Evolutionary conservation across 768 basidiomycete species (phyloP), one percentile per base, ranked within the genome.

Genomic region (Leccinum variicolor): DNA sequence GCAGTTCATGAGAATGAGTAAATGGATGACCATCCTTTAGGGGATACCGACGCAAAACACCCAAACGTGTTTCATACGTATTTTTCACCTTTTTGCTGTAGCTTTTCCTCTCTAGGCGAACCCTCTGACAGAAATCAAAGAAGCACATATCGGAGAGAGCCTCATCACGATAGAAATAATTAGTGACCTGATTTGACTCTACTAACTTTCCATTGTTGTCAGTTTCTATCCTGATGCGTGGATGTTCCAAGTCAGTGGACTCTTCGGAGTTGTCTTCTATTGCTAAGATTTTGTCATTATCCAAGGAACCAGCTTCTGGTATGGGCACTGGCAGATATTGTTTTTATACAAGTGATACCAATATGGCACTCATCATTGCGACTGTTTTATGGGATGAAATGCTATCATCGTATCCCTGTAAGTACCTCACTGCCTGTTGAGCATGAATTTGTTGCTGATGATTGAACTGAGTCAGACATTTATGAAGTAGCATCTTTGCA

Each of bases 361-460:
- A 7, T 7, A 41, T 5, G 19, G 15, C 6, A 19, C 17, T 17
- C 15, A 41, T 15, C 39, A 41, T 41, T 6, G 39, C 3, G 2
- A 41, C 39, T 1, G 39, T 41, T 9, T 17, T 8, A 19, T 41
- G 39, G 1, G 39, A 41, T 6, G 39, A 41, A 41, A 41, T 6
- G 2, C 5, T 41, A 9, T 75, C 74, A 19, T 52, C 51, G 17
- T 43, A 28, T 0, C 66, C 68, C 14, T 64, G 55, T 17, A 76
- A 19, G 56, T 76, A 75, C 1, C 68, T 34, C 0, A 57, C 71
- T 19, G 72, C 69, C 52, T 74, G 72, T 48, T 75, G 74, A 1
- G 71, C 68, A 60, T 75, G 72, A 14, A 75, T 66, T 31, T 76
- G 65, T 36, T 75, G 74, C 13, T 68, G 63, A 3, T 61, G n/a